Percentiles rank a stretch among this genome's conserved stretches.
phyloP scores from a whole-genome alignment of 805 yeast genomes.

The Suhomyces sp. region DNA sequence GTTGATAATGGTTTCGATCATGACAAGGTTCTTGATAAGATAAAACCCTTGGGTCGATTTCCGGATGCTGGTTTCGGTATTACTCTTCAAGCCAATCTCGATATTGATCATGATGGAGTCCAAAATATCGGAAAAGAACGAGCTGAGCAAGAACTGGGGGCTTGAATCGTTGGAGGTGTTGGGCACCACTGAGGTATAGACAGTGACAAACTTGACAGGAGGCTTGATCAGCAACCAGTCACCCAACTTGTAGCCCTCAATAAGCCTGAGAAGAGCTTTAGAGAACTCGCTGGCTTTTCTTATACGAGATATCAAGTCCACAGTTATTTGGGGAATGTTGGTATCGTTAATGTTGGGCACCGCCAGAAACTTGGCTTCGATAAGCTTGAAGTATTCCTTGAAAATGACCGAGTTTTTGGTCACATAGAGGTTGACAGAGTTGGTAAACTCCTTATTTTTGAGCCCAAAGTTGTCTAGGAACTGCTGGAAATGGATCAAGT shows the following conservation, averaged over 20 bases:
- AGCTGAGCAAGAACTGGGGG: conserved; percentile 53
- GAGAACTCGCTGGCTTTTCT: conserved; percentile 63
- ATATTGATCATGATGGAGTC: conserved; percentile 68
- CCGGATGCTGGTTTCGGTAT: conserved; percentile 18
- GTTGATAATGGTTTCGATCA: conserved; percentile 70
- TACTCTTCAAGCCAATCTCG: conserved; percentile 54
- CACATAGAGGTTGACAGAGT: conserved; percentile 14
- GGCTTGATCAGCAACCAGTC: conserved; percentile 67
- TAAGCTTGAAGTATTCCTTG: conserved; percentile 52
- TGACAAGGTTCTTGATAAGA: conserved; percentile 64
- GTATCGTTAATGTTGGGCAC: conserved; percentile 54
- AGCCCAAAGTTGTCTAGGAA: conserved; percentile 11
- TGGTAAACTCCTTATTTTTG: conserved; percentile 9
- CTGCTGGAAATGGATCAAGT: conserved; percentile 21
- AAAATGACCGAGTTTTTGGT: conserved; percentile 40
- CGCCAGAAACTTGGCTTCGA: conserved; percentile 49
- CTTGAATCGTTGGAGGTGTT: conserved; percentile 33
- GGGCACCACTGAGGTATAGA: conserved; percentile 48
- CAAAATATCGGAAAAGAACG: conserved; percentile 72
- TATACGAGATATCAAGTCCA: conserved; percentile 67
- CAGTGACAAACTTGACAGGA: conserved; percentile 43
- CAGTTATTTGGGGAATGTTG: conserved; percentile 68
- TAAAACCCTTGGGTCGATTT: conserved; percentile 64
- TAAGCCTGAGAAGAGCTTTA: conserved; percentile 48
- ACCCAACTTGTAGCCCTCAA: conserved; percentile 54